These are phyloP conservation scores for Erythrobasidium yunnanense DNA, from an alignment of 768 basidiomycete genomes.

Conservation along the genomic window DNA sequence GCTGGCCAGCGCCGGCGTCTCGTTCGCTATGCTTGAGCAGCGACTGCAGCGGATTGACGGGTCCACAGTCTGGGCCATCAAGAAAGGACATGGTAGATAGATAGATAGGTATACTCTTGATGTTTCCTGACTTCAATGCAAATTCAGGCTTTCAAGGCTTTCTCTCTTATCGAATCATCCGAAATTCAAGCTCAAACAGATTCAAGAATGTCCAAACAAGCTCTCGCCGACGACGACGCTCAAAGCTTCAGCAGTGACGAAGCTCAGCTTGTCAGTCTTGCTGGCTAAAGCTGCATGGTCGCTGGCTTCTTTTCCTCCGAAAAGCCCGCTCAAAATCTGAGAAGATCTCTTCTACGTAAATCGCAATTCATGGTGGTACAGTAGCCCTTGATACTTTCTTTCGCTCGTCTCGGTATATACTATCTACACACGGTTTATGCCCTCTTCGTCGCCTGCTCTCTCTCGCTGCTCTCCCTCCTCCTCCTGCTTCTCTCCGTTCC, in stretches of 20 bases:
- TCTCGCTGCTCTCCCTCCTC: not conserved
- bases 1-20: constrained; percentile 77
- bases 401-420: not conserved
- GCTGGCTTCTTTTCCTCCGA: not conserved
- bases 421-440: not conserved
- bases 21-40: constrained; percentile 81
- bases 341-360: not conserved
- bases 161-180: too few relatives aligned
- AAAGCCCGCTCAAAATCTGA: not conserved
- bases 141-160: too few relatives aligned
- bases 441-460: not conserved
- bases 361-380: not conserved
- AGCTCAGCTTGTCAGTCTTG: constrained; percentile 18
- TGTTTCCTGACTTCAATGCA: too few relatives aligned
- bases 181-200: too few relatives aligned
- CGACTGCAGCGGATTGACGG: constrained; percentile 74
- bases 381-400: not conserved
- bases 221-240: not conserved
- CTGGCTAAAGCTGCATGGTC: not conserved
- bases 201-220: not conserved
- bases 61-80: constrained; percentile 71
- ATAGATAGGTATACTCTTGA: too few relatives aligned
- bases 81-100: constrained; percentile 40
- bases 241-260: constrained; percentile 20
- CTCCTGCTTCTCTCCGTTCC: not conserved